Base-by-base conservation (phyloP, 2,329 filamentous ascomycete genomes). In the Ascochyta viciae-villosae region DNA sequence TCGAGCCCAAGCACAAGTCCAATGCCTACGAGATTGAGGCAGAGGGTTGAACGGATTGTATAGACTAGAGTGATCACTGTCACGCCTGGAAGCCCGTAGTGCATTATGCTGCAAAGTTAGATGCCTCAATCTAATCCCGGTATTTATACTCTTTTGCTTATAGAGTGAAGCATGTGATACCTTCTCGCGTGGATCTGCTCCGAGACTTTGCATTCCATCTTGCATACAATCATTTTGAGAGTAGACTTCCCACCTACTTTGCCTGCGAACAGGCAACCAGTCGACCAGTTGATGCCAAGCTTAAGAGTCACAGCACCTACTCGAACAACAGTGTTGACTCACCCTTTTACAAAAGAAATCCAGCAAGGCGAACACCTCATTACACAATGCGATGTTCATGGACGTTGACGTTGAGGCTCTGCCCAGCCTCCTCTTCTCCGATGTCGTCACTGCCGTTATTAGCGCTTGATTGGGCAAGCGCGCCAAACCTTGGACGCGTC, bases 1-100 rank as follows among this genome's bases (percentile, higher is more conserved):
- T 98, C 78, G 87, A 94, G 78, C 95, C 95, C 3, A 99, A 99
- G 82, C 95, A 99, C 81, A 98, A 96, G 82, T 95, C 91, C 42
- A 96, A 96, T 73, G 86, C 88, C 49, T 96, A 96, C 72, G 90
- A 93, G 67, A 87, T 90, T 44, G 91, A 77, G 92, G 76, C 74
- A 9, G 74, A 76, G 57, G 74, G 74, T 3, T 76, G 49, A 51
- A 22, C 19, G 13, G 23, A 26, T 13, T 6, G 22, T 6, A n/a
- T 7, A 26, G n/a, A 29, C 13, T 3, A 38, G 23, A 26, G 23
- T 10, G 22, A 27, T 7, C 22, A 9, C 16, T 22, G 10, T 39
- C 22, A 6, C 24, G 12, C 10, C 15, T 22, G 37, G 37, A 23
- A 13, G 22, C 37, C 37, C 13, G 37, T 23, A 19, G 12, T 22